These are phyloP conservation scores for Botrytis tulipae DNA, from an alignment of 2,329 filamentous ascomycete genomes.

Conservation along the genomic window DNA sequence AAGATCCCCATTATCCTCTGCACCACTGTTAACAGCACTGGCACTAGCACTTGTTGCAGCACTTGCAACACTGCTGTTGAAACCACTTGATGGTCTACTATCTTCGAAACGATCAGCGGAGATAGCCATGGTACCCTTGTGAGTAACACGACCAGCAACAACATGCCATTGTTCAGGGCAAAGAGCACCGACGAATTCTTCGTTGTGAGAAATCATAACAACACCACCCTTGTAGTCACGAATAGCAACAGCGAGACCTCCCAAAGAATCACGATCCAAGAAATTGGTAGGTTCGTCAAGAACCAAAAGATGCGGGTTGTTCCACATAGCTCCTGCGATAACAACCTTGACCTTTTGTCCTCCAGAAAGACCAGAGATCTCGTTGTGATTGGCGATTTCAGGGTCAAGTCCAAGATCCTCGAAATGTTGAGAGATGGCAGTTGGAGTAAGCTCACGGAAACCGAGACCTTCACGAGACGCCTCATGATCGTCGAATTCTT, in stretches of 20 bases:
- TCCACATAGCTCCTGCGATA: conserved; percentile 94
- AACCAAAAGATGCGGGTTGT: conserved; percentile 95
- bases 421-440: conserved; percentile 96
- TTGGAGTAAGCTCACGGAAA: conserved; percentile 88
- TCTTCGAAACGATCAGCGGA: conserved; percentile 86
- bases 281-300: conserved; percentile 99
- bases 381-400: conserved; percentile 98
- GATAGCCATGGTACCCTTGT: conserved; percentile 75
- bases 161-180: conserved; percentile 98
- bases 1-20: conserved; percentile 76
- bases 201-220: conserved; percentile 99
- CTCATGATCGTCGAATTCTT: conserved; percentile 99
- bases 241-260: conserved; percentile 94
- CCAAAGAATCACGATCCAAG: conserved; percentile 95
- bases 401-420: conserved; percentile 94
- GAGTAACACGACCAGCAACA: conserved; percentile 79
- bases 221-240: conserved; percentile 98
- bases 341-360: conserved; percentile 99
- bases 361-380: conserved; percentile 92
- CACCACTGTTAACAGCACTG: conserved; percentile 75
- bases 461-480: conserved; percentile 97
- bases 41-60: conserved; percentile 55
- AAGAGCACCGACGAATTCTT: conserved; percentile 95
- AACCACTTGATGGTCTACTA: conserved; percentile 61
- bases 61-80: conserved; percentile 54